Conservation (phyloP, 768 basidiomycete genomes). For the Leccinum subgranulosum region DNA sequence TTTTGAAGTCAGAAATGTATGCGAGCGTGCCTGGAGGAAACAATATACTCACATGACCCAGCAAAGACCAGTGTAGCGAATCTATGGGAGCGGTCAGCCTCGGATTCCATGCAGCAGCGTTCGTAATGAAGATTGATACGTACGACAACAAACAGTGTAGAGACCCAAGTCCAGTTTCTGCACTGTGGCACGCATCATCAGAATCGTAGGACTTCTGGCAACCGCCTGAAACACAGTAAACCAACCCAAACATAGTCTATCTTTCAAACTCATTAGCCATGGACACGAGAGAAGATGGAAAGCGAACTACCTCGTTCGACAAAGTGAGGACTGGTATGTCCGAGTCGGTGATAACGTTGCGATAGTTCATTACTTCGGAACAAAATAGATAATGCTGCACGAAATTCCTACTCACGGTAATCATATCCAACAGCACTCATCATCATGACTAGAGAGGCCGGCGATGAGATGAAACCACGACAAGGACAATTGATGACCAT, state of each 20-base stretch:
- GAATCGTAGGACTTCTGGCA: not conserved
- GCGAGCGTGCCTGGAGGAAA: too few species aligned
- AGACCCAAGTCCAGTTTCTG: conserved; percentile 13
- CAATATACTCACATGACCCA: conserved; percentile 7
- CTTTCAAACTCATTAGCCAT: not conserved
- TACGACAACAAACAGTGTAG: conserved; percentile 13
- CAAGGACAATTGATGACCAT: not conserved
- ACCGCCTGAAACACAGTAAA: not conserved
- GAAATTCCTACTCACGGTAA: conserved; percentile 1
- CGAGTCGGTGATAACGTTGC: not conserved
- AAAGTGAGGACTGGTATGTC: conserved; percentile 11
- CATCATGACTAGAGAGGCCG: not conserved
- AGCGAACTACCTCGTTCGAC: conserved; percentile 10
- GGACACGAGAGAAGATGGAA: not conserved
- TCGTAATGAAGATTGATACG: not conserved
- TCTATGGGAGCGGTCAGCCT: not conserved
- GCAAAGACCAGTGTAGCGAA: conserved; percentile 14
- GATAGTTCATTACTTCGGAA: not conserved
- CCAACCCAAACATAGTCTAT: conserved; percentile 15
- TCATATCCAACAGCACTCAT: conserved; percentile 8
- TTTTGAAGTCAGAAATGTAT: not conserved
- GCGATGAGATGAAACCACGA: not conserved
- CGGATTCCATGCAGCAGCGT: not conserved
- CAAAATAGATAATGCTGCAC: not conserved
- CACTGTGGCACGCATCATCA: conserved; percentile 1